Conservation (phyloP, 2,329 filamentous ascomycete species). For the Aspergillus glaucus region DNA sequence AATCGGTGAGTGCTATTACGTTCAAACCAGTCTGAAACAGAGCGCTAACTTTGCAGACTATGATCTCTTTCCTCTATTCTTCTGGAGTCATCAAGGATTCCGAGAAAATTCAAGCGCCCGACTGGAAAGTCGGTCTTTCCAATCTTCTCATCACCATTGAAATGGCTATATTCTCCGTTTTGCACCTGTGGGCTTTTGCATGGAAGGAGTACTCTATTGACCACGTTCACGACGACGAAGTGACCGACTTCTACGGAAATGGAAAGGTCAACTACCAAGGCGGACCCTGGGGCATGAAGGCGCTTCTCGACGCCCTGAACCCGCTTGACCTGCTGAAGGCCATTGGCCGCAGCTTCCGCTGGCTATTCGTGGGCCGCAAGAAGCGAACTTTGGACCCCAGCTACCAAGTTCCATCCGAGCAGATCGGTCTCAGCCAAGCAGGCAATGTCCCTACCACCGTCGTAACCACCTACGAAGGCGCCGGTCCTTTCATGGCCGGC, state of each 20-base stretch:
- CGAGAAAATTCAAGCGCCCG: constrained; percentile 59
- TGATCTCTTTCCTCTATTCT: constrained; percentile 58
- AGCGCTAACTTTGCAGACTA: constrained; percentile 31
- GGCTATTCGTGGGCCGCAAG: constrained; percentile 70
- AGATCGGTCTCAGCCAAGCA: constrained; percentile 23
- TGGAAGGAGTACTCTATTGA: constrained; percentile 61
- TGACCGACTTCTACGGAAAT: constrained; percentile 36
- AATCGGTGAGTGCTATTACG: constrained; percentile 43
- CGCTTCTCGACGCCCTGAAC: constrained; percentile 67
- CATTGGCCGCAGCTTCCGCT: constrained; percentile 67
- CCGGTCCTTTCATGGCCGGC: constrained; percentile 15
- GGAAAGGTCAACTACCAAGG: constrained; percentile 54
- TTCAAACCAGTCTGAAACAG: not conserved
- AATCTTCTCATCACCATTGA: constrained; percentile 72
- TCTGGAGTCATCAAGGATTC: constrained; percentile 59
- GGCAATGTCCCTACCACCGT: constrained; percentile 6
- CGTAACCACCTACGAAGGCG: constrained; percentile 24
- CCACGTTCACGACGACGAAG: constrained; percentile 42
- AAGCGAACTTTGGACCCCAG: constrained; percentile 35
- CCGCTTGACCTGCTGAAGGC: constrained; percentile 79
- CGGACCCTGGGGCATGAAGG: constrained; percentile 58
- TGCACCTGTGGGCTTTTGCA: constrained; percentile 79
- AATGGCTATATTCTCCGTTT: constrained; percentile 71
- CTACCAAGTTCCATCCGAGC: constrained; percentile 25
- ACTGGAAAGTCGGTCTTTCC: constrained; percentile 75